A percentile compares a stretch with the other conserved stretches of the same genome.
These are phyloP conservation scores for Tylopilus rubrobrunneus DNA, from an alignment of 768 basidiomycete species.

Conservation along the genomic window DNA sequence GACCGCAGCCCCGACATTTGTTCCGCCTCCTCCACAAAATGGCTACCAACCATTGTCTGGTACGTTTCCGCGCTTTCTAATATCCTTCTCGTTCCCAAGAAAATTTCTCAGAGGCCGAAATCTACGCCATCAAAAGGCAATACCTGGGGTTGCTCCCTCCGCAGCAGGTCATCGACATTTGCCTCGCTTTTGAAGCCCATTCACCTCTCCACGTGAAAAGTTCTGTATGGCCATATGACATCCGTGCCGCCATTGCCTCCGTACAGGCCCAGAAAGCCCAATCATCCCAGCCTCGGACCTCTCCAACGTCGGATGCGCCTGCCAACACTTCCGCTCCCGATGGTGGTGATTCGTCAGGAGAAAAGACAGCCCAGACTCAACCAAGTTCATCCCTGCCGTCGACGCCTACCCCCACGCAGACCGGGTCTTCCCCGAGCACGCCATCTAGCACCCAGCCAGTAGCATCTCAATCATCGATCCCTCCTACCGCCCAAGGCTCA, in stretches of 20 bases:
- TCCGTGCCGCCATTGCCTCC: slow-evolving; percentile 58
- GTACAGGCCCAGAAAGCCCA: slow-evolving; percentile 35
- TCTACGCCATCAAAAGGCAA: slow-evolving; percentile 62
- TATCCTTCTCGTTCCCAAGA: slow-evolving; percentile 20
- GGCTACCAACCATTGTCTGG: slow-evolving; percentile 35
- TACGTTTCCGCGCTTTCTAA: slow-evolving; percentile 19
- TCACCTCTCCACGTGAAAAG: slow-evolving; percentile 60
- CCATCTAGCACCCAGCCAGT: slow-evolving; percentile 17
- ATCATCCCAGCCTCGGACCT: slow-evolving; percentile 18
- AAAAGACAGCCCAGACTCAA: slow-evolving; percentile 14
- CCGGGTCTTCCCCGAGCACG: slow-evolving; percentile 20
- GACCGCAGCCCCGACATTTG: slow-evolving; percentile 38
- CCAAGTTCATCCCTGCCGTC: slow-evolving; percentile 17
- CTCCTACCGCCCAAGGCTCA: slow-evolving; percentile 24
- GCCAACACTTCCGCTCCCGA: slow-evolving; percentile 11
- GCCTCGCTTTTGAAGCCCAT: slow-evolving; percentile 66
- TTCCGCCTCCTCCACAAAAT: slow-evolving; percentile 35
- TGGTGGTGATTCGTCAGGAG: slow-evolving; percentile 11
- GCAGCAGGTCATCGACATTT: slow-evolving; percentile 76
- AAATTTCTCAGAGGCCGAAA: slow-evolving; percentile 36
- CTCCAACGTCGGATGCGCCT: slow-evolving; percentile 10
- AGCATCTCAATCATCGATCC: slow-evolving; percentile 16
- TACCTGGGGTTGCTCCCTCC: slow-evolving; percentile 67
- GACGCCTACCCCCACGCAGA: slow-evolving; percentile 23
- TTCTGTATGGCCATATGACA: slow-evolving; percentile 70